These are phyloP conservation scores for Suillus lakei DNA, from an alignment of 768 basidiomycete species.

Conservation along the genomic window DNA sequence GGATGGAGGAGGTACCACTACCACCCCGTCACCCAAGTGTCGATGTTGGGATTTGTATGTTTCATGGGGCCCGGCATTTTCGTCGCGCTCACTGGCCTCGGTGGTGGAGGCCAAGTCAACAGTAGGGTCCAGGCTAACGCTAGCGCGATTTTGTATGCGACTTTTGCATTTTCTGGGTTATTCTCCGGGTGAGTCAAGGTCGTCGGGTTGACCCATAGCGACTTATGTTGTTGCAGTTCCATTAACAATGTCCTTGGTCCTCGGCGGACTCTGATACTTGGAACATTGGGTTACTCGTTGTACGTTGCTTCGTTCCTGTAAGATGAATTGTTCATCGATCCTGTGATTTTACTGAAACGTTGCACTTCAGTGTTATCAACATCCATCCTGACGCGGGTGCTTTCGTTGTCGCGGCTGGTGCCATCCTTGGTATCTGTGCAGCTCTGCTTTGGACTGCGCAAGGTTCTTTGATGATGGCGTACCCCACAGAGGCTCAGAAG, in stretches of 20 bases:
- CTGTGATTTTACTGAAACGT: background rate
- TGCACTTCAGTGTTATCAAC: slow-evolving; percentile 56
- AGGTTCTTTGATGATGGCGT: slow-evolving; percentile 77
- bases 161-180: slow-evolving; percentile 64
- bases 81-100: slow-evolving; percentile 80
- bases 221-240: slow-evolving; percentile 44
- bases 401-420: slow-evolving; percentile 71
- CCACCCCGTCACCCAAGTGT: slow-evolving; percentile 48
- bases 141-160: slow-evolving; percentile 68
- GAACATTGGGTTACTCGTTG: slow-evolving; percentile 71
- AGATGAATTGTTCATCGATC: slow-evolving; percentile 24
- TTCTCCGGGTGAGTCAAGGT: slow-evolving; percentile 61
- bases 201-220: slow-evolving; percentile 18
- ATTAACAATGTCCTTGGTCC: slow-evolving; percentile 78
- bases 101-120: slow-evolving; percentile 79
- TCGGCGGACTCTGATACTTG: slow-evolving; percentile 68
- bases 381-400: slow-evolving; percentile 60
- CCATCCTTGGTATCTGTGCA: slow-evolving; percentile 69
- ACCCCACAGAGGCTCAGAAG: slow-evolving; percentile 76
- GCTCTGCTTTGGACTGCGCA: slow-evolving; percentile 77
- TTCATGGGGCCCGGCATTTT: slow-evolving; percentile 73
- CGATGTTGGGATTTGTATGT: slow-evolving; percentile 67
- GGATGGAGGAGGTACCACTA: slow-evolving; percentile 62
- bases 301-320: slow-evolving; percentile 75
- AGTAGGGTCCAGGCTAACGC: slow-evolving; percentile 69